Percentiles rank a stretch among this genome's conserved stretches.
phyloP scores from a whole-genome alignment of 768 basidiomycete genomes.

The Kwoniella pini region DNA sequence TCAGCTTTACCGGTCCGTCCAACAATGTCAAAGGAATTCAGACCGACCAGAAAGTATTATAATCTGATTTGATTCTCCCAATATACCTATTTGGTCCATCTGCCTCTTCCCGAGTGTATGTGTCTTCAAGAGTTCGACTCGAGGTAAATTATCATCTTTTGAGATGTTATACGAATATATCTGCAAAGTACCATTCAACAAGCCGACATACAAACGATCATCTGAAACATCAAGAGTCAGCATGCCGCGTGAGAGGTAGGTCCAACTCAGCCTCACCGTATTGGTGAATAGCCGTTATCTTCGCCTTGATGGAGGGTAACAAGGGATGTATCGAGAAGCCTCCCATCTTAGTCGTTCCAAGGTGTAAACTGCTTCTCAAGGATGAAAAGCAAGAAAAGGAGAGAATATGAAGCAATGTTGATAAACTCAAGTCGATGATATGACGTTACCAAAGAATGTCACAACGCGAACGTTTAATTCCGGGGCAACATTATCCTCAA shows the following conservation, averaged over 20 bases:
- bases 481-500: background rate
- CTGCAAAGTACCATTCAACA: conserved; percentile 41
- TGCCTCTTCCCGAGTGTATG: conserved; percentile 53
- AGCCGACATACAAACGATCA: conserved; percentile 62
- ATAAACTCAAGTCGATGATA: background rate
- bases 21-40: background rate
- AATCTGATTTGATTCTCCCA: conserved; percentile 82
- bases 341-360: conserved; percentile 15
- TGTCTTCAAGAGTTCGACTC: conserved; percentile 29
- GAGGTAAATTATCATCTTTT: conserved; percentile 13
- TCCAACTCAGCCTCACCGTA: conserved; percentile 25
- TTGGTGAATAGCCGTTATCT: conserved; percentile 39
- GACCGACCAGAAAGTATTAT: conserved; percentile 76
- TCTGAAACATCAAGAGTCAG: conserved; percentile 53
- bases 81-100: conserved; percentile 83
- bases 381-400: background rate
- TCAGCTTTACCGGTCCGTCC: background rate
- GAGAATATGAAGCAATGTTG: background rate
- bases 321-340: conserved; percentile 34
- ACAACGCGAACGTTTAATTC: background rate
- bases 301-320: conserved; percentile 30
- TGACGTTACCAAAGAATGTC: conserved; percentile 2
- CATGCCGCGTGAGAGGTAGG: background rate
- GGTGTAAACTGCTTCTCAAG: background rate
- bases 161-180: conserved; percentile 38